These are phyloP conservation scores for Ogataea wickerhamii DNA, from an alignment of 805 yeast species.

Conservation along the genomic window DNA sequence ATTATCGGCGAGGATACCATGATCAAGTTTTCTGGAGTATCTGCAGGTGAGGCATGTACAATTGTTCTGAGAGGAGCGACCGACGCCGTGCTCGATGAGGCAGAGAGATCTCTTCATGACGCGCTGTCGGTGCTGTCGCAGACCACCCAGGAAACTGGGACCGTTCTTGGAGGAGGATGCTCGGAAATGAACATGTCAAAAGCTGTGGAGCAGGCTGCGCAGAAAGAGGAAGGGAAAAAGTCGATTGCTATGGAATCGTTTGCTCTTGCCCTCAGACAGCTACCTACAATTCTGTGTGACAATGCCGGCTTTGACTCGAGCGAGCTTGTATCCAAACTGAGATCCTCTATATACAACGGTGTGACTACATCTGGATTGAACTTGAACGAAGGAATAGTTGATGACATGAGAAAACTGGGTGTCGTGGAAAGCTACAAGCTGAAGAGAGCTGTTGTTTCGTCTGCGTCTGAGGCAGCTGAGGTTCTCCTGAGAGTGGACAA, in stretches of 20 bases:
- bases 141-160: slow-evolving; percentile 87
- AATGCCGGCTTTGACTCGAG: slow-evolving; percentile 96
- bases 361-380: slow-evolving; percentile 89
- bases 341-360: slow-evolving; percentile 90
- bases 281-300: slow-evolving; percentile 94
- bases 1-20: slow-evolving; percentile 90
- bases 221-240: slow-evolving; percentile 88
- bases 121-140: slow-evolving; percentile 94
- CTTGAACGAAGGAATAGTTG: slow-evolving; percentile 75
- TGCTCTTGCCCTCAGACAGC: slow-evolving; percentile 88
- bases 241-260: slow-evolving; percentile 92
- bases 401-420: slow-evolving; percentile 93
- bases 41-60: slow-evolving; percentile 94
- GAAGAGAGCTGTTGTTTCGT: slow-evolving; percentile 88
- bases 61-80: slow-evolving; percentile 97
- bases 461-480: slow-evolving; percentile 98
- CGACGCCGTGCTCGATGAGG: slow-evolving; percentile 96
- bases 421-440: slow-evolving; percentile 90
- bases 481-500: slow-evolving; percentile 93
- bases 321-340: slow-evolving; percentile 83
- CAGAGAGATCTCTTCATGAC: slow-evolving; percentile 94
- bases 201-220: slow-evolving; percentile 91
- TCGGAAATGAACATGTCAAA: slow-evolving; percentile 91
- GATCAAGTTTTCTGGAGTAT: slow-evolving; percentile 92
- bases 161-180: slow-evolving; percentile 93